phyloP scores from a whole-genome alignment of 1,139 yeast genomes.

The Pichia sp. region DNA sequence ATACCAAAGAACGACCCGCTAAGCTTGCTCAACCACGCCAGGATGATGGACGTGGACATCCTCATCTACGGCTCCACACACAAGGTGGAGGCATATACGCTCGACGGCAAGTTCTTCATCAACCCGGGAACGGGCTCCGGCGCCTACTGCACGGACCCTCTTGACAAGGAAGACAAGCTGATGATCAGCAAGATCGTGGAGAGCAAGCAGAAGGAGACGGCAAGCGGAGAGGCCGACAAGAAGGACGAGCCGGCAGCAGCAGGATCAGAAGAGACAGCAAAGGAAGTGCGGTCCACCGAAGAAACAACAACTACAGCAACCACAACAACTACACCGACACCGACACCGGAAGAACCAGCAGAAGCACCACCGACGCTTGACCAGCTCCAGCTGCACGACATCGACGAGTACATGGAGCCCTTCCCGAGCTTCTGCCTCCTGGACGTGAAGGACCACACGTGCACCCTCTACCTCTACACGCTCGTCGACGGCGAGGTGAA shows the following conservation, averaged over 20 bases:
- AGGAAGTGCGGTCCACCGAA: too few relatives aligned
- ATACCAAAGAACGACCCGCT: slow-evolving; percentile 89
- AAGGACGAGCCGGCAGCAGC: too few relatives aligned
- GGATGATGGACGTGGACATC: slow-evolving; percentile 91
- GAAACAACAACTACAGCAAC: neutral
- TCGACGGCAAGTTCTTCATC: slow-evolving; percentile 89
- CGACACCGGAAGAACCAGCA: too few relatives aligned
- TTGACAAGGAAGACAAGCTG: slow-evolving; percentile 47
- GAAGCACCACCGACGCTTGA: neutral
- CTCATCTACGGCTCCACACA: slow-evolving; percentile 98
- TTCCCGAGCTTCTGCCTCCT: slow-evolving; percentile 89
- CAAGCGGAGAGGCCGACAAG: neutral
- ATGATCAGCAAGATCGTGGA: slow-evolving; percentile 11
- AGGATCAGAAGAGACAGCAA: too few relatives aligned
- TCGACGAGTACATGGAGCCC: slow-evolving; percentile 40
- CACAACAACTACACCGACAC: too few relatives aligned
- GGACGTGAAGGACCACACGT: slow-evolving; percentile 74
- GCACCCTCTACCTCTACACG: slow-evolving; percentile 85
- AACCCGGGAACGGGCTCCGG: slow-evolving; percentile 98
- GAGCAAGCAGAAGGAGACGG: slow-evolving; percentile 12
- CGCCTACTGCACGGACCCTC: slow-evolving; percentile 85
- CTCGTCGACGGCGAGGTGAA: slow-evolving; percentile 79
- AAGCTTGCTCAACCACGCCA: slow-evolving; percentile 74
- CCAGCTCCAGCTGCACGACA: slow-evolving; percentile 25
- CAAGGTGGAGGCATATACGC: slow-evolving; percentile 86